Evolutionary conservation across 2,329 filamentous ascomycete species (phyloP).

Genomic region (Passalora sequoiae): DNA sequence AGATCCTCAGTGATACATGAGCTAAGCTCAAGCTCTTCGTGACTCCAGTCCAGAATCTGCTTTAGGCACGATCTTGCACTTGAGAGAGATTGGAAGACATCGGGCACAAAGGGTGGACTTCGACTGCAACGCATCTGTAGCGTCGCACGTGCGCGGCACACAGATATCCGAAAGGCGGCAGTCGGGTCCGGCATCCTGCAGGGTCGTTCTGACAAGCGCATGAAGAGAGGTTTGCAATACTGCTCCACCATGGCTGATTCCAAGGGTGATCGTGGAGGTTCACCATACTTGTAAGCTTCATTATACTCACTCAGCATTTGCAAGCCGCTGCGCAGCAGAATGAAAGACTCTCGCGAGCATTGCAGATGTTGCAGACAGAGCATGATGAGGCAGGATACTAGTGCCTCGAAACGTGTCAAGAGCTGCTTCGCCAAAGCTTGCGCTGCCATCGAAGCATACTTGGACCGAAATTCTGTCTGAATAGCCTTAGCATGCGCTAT

Average conservation of each 20-base stretch:
- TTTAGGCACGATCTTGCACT: background rate
- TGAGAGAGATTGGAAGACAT: background rate
- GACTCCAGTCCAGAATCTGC: constrained; percentile 1
- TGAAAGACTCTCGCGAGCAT: background rate
- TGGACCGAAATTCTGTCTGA: too few species aligned
- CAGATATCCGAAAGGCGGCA: background rate
- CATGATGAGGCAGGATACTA: constrained; percentile 4
- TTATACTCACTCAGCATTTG: background rate
- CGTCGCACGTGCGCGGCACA: background rate
- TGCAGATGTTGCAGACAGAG: constrained; percentile 1
- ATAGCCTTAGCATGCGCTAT: too few species aligned
- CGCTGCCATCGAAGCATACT: background rate
- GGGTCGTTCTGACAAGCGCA: background rate
- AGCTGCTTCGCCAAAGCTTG: background rate
- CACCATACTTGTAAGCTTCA: background rate
- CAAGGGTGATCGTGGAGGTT: too few species aligned
- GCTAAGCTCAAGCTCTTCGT: background rate
- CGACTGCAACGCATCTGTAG: background rate
- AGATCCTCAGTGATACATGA: background rate
- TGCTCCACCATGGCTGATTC: background rate
- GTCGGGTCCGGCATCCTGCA: background rate
- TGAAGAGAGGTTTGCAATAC: background rate
- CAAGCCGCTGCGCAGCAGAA: background rate
- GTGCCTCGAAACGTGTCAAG: background rate
- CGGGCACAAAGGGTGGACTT: background rate